These are phyloP conservation scores for Geranium incanum DNA, from an alignment of 441 rosid genomes.

Conservation along the genomic window DNA sequence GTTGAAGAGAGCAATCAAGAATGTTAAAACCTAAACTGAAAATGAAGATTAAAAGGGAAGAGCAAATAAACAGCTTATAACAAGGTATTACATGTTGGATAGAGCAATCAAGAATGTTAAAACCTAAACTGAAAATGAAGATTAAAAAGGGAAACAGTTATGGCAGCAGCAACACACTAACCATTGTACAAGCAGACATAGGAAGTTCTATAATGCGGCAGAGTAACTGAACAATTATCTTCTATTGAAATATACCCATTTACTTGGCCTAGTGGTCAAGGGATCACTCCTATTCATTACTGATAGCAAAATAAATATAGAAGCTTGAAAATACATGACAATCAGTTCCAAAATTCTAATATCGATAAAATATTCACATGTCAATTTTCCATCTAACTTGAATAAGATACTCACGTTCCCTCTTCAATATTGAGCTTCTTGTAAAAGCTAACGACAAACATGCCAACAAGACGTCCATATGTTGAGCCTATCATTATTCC, in stretches of 20 bases:
- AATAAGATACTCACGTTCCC: conserved; percentile 77
- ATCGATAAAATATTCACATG: not conserved
- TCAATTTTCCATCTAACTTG: not conserved
- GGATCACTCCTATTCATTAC: not conserved
- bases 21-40: not conserved
- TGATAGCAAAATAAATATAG: not conserved
- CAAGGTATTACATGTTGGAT: not conserved
- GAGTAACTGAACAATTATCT: too few species aligned
- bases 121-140: not conserved
- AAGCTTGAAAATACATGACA: not conserved
- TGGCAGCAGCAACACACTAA: too few species aligned
- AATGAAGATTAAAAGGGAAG: not conserved
- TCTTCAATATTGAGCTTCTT: conserved; percentile 90
- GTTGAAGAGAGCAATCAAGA: not conserved
- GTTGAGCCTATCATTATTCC: conserved; percentile 99
- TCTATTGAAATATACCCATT: too few species aligned
- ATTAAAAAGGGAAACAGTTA: too few species aligned
- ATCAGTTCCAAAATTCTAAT: not conserved
- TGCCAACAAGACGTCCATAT: conserved; percentile 95
- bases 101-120: not conserved
- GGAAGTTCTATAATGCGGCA: too few species aligned
- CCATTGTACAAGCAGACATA: too few species aligned
- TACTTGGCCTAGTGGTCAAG: too few species aligned
- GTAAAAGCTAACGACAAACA: conserved; percentile 88
- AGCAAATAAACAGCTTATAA: not conserved